These are phyloP conservation scores for Clarireedia monteithiana DNA, from an alignment of 2,329 filamentous ascomycete genomes.

Conservation along the genomic window DNA sequence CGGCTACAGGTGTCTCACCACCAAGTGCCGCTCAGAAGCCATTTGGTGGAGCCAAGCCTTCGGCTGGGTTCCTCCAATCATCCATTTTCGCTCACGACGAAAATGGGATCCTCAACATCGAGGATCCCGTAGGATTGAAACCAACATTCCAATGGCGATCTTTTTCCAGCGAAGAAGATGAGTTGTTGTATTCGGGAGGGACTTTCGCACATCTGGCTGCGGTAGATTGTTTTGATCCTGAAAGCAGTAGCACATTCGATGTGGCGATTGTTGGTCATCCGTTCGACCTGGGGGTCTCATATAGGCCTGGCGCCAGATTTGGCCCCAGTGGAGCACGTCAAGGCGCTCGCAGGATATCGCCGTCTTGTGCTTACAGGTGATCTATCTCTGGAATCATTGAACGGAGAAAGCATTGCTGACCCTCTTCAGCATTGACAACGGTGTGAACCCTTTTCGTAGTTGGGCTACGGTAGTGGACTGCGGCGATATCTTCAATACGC, in stretches of 20 bases:
- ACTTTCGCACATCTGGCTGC: constrained; percentile 26
- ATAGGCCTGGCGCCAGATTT: constrained; percentile 26
- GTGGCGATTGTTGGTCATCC: constrained; percentile 27
- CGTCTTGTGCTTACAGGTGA: constrained; percentile 21
- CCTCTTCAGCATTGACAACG: constrained; percentile 22
- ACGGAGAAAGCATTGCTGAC: constrained; percentile 5
- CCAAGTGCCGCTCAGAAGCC: neutral
- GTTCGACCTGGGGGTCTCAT: constrained; percentile 26
- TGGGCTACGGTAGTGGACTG: constrained; percentile 26
- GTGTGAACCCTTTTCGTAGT: constrained; percentile 23
- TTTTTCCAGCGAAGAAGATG: constrained; percentile 7
- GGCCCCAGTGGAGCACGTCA: constrained; percentile 26
- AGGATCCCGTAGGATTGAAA: constrained; percentile 13
- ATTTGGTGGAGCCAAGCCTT: neutral
- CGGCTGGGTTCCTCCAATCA: constrained; percentile 11
- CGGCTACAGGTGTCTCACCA: neutral
- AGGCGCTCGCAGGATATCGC: constrained; percentile 21
- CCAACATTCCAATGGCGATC: constrained; percentile 17
- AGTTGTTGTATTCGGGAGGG: constrained; percentile 5
- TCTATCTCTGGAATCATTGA: constrained; percentile 8
- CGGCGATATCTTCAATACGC: constrained; percentile 26
- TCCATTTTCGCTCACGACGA: constrained; percentile 13
- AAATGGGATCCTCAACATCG: neutral
- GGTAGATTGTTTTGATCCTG: constrained; percentile 19
- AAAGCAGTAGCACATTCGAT: constrained; percentile 23